phyloP scores from a whole-genome alignment of 306 rosid species.

The Cicer chorassanicum region DNA sequence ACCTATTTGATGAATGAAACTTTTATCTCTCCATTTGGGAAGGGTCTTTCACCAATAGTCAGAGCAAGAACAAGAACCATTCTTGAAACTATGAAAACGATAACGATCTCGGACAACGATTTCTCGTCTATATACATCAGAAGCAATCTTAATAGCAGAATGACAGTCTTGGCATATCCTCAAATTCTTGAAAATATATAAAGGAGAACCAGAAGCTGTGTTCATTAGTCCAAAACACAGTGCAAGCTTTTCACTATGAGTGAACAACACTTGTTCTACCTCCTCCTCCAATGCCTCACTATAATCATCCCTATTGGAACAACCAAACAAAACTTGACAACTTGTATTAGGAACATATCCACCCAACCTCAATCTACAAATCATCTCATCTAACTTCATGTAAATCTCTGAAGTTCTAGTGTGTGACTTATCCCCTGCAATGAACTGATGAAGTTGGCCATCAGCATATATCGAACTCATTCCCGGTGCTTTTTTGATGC shows the following conservation, averaged over 20 bases:
- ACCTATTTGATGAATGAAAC: constrained; percentile 24
- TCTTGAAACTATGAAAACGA: constrained; percentile 75
- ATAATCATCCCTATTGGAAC: constrained; percentile 43
- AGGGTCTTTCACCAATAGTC: constrained; percentile 65
- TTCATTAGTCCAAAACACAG: constrained; percentile 74
- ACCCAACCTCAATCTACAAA: constrained; percentile 57
- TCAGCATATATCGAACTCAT: constrained; percentile 63
- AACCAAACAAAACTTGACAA: constrained; percentile 62
- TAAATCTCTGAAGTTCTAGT: constrained; percentile 54
- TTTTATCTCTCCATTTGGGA: constrained; percentile 9
- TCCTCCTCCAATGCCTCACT: constrained; percentile 69
- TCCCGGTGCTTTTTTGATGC: constrained; percentile 74
- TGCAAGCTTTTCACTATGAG: constrained; percentile 80
- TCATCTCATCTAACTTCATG: constrained; percentile 62
- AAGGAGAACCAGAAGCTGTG: constrained; percentile 60
- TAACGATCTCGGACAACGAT: constrained; percentile 76
- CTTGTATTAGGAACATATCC: constrained; percentile 69
- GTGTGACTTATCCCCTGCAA: constrained; percentile 77
- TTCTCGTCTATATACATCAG: constrained; percentile 59
- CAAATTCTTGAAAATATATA: constrained; percentile 69
- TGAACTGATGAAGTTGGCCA: constrained; percentile 67
- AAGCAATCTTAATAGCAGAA: constrained; percentile 73
- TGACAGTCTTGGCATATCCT: constrained; percentile 78
- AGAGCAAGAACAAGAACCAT: constrained; percentile 78
- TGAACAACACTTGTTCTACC: constrained; percentile 68